These are phyloP conservation scores for Blastocrithidia nonstop DNA, from an alignment of 208 protist species.

Conservation along the genomic window DNA sequence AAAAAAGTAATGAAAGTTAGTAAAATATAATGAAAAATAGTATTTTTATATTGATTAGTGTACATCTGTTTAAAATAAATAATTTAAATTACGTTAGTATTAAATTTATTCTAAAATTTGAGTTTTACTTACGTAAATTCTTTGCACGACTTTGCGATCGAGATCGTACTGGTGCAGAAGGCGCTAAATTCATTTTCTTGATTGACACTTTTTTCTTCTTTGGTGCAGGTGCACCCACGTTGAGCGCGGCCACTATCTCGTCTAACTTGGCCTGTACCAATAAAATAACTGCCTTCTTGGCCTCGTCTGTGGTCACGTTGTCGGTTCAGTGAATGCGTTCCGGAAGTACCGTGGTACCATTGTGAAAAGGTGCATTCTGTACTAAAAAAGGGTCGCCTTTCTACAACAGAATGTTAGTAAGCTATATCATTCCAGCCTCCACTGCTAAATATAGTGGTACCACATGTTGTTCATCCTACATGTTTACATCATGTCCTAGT, in stretches of 20 bases:
- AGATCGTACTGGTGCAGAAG: constrained; percentile 48
- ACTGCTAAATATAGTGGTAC: constrained; percentile 50
- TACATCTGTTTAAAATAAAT: no score
- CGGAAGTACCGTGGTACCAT: constrained; percentile 44
- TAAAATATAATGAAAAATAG: no score
- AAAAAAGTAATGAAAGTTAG: no score
- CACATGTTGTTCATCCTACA: constrained; percentile 47
- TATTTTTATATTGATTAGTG: no score
- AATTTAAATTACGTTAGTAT: no score
- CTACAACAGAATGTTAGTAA: constrained; percentile 27
- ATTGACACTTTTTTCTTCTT: constrained; percentile 19
- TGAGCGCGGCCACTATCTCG: constrained; percentile 17
- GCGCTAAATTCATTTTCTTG: constrained; percentile 66
- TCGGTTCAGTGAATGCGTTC: constrained; percentile 64
- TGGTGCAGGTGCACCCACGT: constrained; percentile 11
- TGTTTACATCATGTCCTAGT: constrained; percentile 34
- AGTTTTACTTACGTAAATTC: no score
- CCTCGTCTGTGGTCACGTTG: constrained; percentile 16
- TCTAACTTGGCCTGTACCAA: constrained; percentile 49
- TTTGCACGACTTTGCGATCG: constrained; percentile 16
- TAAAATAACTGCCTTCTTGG: constrained; percentile 13
- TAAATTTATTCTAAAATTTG: no score
- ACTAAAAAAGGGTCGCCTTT: constrained; percentile 47
- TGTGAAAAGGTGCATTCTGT: constrained; percentile 70
- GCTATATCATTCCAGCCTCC: constrained; percentile 30